Percentiles rank a stretch among this genome's conserved stretches.
phyloP scores from a whole-genome alignment of 768 basidiomycete genomes.

The Tremella yokohamensis region DNA sequence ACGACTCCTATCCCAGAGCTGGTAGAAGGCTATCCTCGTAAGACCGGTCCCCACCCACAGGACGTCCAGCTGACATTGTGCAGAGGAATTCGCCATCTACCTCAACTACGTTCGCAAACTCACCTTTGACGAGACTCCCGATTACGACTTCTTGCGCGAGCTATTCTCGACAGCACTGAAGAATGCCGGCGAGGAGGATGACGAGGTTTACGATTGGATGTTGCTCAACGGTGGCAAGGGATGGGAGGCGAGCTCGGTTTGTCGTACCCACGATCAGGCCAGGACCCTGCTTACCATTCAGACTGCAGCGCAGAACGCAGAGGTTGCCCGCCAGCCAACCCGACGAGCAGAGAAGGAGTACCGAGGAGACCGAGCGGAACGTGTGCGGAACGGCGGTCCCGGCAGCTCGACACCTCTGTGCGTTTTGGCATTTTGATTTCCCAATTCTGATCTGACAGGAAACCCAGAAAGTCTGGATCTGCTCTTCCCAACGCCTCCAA shows the following conservation, averaged over 20 bases:
- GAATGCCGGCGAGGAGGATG: constrained; percentile 83
- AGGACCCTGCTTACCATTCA: constrained; percentile 18
- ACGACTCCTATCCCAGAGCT: constrained; percentile 95
- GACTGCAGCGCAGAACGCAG: constrained; percentile 37
- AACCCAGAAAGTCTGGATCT: constrained; percentile 43
- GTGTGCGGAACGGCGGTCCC: constrained; percentile 32
- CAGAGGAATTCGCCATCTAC: constrained; percentile 98
- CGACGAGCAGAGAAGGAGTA: constrained; percentile 44
- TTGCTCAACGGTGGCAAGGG: constrained; percentile 85
- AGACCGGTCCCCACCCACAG: constrained; percentile 5
- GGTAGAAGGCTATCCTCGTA: constrained; percentile 79
- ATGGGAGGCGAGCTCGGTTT: constrained; percentile 79
- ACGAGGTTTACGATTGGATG: constrained; percentile 97
- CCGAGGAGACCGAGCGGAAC: constrained; percentile 38
- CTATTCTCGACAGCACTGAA: constrained; percentile 91
- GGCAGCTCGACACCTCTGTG: constrained; percentile 31
- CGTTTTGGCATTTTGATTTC: constrained; percentile 13
- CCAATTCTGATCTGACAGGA: constrained; percentile 26
- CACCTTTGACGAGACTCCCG: constrained; percentile 97
- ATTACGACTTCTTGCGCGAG: constrained; percentile 96
- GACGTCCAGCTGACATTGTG: neutral
- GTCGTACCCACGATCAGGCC: constrained; percentile 40
- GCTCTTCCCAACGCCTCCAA: constrained; percentile 46
- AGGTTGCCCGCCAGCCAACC: constrained; percentile 37
- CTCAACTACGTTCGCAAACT: constrained; percentile 98